Base-by-base conservation (phyloP, 345 rosid genomes). In the Dovyalis caffra region DNA sequence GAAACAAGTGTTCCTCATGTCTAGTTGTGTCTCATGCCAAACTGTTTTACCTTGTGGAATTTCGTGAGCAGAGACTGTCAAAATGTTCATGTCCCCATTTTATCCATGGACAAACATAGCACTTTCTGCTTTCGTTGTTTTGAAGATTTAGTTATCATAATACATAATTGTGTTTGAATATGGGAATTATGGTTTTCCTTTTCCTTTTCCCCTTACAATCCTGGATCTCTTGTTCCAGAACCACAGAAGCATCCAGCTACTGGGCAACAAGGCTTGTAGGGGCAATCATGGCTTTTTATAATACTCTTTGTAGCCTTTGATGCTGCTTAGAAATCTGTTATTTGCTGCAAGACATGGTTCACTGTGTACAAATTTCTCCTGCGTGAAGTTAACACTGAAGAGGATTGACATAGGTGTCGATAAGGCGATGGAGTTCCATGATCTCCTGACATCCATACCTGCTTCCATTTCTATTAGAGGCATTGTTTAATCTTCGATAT, bases 41-140 rank as follows among this genome's bases (percentile, higher is more conserved):
- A 62, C 29, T 31, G 15, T 56, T 37, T 34, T 45, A 20, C 45
- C 16, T 25, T 6, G 60, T 11, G 43, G 58, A 32, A 25, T 14
- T 68, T 43, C 21, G 49, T 25, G 67, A 61, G 34, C 67, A 26
- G 60, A 26, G 60, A 37, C 53, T 10, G 58, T 72, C 53, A 53
- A 70, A 40, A 71, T 61, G 62, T 69, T 47, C 43, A n/a, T 57
- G 49, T 58, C 74, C 47, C 31, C 12, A 8, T 71, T 71, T 72
- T 40, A 43, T 63, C 43, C 75, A 18, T 61, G 75, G 75, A 63
- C 76, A 63, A 45, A 31, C 53, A 20, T 28, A 6, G 43, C 69
- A 21, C 33, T 5, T 29, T 72, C 58, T 45, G 37, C 34, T 56
- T 26, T 56, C 56, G 21, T 9, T 63, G 53, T 72, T 61, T 61